These are phyloP conservation scores for Claviceps quebecensis DNA, from an alignment of 2,329 filamentous ascomycete genomes.

Conservation along the genomic window DNA sequence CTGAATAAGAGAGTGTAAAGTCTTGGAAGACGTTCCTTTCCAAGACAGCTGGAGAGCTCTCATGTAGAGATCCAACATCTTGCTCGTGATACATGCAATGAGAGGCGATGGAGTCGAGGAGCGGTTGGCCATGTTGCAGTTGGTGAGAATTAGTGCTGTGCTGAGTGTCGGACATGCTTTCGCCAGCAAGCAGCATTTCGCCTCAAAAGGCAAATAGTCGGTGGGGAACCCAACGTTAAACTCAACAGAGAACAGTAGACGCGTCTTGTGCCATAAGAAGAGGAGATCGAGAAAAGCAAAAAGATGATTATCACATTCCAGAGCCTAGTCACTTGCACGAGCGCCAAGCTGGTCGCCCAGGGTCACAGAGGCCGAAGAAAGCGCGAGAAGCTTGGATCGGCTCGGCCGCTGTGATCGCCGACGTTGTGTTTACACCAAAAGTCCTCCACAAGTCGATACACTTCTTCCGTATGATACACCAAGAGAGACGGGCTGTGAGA, in stretches of 20 bases:
- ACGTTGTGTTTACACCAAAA: neutral
- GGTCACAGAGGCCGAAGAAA: neutral
- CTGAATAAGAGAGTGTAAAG: slow-evolving; percentile 37
- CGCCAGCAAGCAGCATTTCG: neutral
- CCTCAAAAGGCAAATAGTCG: neutral
- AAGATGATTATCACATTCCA: no score
- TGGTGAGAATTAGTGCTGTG: slow-evolving; percentile 16
- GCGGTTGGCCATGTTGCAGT: slow-evolving; percentile 16
- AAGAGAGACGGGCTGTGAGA: neutral
- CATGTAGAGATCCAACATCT: slow-evolving; percentile 11
- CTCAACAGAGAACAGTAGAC: neutral
- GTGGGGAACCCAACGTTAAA: neutral
- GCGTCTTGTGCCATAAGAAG: neutral
- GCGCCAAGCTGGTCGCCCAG: neutral
- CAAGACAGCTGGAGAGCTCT: slow-evolving; percentile 20
- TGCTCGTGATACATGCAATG: slow-evolving; percentile 12
- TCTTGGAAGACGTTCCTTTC: slow-evolving; percentile 36
- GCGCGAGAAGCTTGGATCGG: neutral
- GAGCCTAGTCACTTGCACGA: neutral
- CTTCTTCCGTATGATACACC: neutral
- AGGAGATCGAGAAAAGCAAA: neutral
- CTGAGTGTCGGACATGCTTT: slow-evolving; percentile 18
- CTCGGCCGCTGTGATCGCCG: neutral
- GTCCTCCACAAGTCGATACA: neutral
- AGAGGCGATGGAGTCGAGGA: slow-evolving; percentile 12